Percentiles rank a stretch among this genome's conserved stretches.
These are phyloP conservation scores for Polyplosphaeria fusca DNA, from an alignment of 495 filamentous ascomycete genomes.

Conservation along the genomic window DNA sequence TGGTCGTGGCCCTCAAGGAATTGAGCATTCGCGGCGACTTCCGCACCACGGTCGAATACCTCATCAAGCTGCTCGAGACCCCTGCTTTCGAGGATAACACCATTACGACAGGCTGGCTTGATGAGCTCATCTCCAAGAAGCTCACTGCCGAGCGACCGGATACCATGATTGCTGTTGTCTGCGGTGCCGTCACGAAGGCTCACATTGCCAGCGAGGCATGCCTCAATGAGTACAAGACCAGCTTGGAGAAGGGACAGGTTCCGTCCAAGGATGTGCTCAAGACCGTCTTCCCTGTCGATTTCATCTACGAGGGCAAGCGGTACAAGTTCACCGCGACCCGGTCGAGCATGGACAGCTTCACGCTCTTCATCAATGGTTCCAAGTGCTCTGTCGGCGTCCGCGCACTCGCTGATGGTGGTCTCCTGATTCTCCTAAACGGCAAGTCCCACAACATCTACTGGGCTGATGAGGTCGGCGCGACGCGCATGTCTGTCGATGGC, in stretches of 20 bases:
- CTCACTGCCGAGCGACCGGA: constrained; percentile 95
- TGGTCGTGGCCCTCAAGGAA: constrained; percentile 98
- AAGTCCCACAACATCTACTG: constrained; percentile 98
- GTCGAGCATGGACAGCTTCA: constrained; percentile 90
- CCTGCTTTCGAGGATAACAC: constrained; percentile 99
- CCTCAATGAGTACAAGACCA: constrained; percentile 78
- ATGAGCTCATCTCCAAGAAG: constrained; percentile 97
- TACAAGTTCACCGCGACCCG: constrained; percentile 99
- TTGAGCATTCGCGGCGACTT: constrained; percentile 99
- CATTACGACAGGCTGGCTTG: constrained; percentile 98
- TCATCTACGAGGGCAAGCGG: constrained; percentile 93
- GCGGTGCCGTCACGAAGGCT: constrained; percentile 91
- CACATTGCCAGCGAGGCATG: constrained; percentile 87
- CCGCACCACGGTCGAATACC: constrained; percentile 95
- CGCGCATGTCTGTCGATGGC: constrained; percentile 91
- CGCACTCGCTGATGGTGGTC: constrained; percentile 86
- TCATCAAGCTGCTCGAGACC: constrained; percentile 98
- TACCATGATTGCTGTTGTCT: constrained; percentile 82
- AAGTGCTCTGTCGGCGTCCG: constrained; percentile 93
- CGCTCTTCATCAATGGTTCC: constrained; percentile 98
- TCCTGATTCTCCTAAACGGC: constrained; percentile 85
- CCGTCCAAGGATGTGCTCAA: constrained; percentile 93
- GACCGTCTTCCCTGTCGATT: constrained; percentile 97
- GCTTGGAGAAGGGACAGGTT: constrained; percentile 96
- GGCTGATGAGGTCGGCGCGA: constrained; percentile 97